Conservation (phyloP, 495 filamentous ascomycete genomes). For the Hypoxylon perforatum region DNA sequence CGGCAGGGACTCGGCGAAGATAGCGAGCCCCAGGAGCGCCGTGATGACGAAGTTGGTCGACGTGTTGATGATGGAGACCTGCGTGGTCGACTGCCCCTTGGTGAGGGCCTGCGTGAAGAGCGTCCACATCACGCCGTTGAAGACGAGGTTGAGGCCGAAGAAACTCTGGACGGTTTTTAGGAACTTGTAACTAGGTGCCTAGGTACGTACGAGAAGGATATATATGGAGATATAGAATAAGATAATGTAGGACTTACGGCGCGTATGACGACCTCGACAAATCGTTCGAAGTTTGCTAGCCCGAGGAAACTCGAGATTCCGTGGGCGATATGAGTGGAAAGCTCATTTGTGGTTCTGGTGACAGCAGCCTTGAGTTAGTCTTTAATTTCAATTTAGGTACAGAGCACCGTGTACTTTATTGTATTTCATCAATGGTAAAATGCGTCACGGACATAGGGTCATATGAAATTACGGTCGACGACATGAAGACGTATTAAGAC, state of each 20-base stretch:
- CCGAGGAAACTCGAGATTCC: slow-evolving; percentile 71
- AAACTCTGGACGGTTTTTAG: slow-evolving; percentile 68
- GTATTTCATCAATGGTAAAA: not conserved
- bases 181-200: too few species aligned
- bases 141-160: slow-evolving; percentile 86
- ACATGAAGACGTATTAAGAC: too few species aligned
- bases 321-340: slow-evolving; percentile 77
- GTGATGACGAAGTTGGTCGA: slow-evolving; percentile 92
- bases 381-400: not conserved
- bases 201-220: too few species aligned
- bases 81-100: slow-evolving; percentile 82
- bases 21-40: slow-evolving; percentile 79
- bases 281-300: slow-evolving; percentile 58
- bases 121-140: slow-evolving; percentile 96
- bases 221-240: too few species aligned
- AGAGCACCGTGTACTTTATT: not conserved
- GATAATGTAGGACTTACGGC: slow-evolving; percentile 66
- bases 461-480: not conserved
- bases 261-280: slow-evolving; percentile 74
- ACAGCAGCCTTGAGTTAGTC: slow-evolving; percentile 1
- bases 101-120: slow-evolving; percentile 87
- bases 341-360: slow-evolving; percentile 80
- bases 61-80: slow-evolving; percentile 93
- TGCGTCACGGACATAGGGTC: not conserved
- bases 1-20: slow-evolving; percentile 78